Evolutionary conservation across 805 yeast species (phyloP), one percentile per base, ranked within the genome.

Genomic region (Lachancea nothofagi): DNA sequence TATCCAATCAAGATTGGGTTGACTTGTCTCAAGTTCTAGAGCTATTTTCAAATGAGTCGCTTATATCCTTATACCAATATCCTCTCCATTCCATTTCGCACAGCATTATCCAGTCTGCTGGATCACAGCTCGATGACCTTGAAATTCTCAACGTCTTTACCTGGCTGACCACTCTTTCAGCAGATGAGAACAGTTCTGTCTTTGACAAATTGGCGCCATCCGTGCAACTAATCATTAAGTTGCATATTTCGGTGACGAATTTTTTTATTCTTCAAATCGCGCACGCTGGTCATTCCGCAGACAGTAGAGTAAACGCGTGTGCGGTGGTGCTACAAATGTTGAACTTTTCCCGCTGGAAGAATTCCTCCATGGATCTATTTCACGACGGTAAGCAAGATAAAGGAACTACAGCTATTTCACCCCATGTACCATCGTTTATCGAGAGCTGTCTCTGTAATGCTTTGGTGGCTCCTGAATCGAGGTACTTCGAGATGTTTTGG

Each of bases 381-480:
- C 57, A 57, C 9, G 51, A 47, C 10, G 58, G 52, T 4, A 49
- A 53, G 15, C 44, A 45, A 8, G 43, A 49, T 14, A 14, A 33
- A 8, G 40, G 40, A 13, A 41, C 44, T 22, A 51, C 53, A 8
- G 43, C 49, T 21, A 50, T 66, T 2, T 66, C 73, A 2, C 71
- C 78, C 6, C 72, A 67, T 46, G 72, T 89, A 14, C 96, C 97
- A 3, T 83, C 95, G 1, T 81, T 88, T 56, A 70, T 90, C 40
- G 97, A 90, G 59, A 70, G 88, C 2, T 85, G 93, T 10, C 66
- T 89, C 25, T 68, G 75, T 0, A 76, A 83, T 48, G 86, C 88
- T 1, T 72, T 89, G 13, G 66, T 85, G 23, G 71, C 90, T 1
- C 96, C 96, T 0, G 93, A 84, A 53, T 77, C 90, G 23, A 71